Percentiles rank a stretch among this genome's conserved stretches.
phyloP scores from a whole-genome alignment of 2,329 filamentous ascomycete genomes.

The Fusarium caatingaense region DNA sequence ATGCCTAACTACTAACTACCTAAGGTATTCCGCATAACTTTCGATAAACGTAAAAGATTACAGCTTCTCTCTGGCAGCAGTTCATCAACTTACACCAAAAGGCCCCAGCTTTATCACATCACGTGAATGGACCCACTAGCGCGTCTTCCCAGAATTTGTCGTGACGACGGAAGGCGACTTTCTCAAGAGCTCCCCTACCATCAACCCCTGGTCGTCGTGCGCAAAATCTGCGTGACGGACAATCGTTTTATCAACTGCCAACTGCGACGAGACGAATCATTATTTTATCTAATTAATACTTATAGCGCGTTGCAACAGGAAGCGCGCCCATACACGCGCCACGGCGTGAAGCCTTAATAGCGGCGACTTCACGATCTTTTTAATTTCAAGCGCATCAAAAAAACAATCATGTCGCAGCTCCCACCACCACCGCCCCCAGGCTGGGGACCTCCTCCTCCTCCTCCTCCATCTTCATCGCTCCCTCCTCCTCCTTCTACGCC shows the following conservation, averaged over 20 bases:
- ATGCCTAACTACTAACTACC: no score
- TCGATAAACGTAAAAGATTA: not conserved
- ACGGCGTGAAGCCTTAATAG: conserved; percentile 50
- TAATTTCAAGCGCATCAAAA: conserved; percentile 43
- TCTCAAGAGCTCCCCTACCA: conserved; percentile 41
- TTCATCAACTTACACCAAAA: not conserved
- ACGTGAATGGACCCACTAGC: conserved; percentile 46
- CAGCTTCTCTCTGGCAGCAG: not conserved
- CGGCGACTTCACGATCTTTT: conserved; percentile 42
- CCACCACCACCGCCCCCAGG: conserved; percentile 69
- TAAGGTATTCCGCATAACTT: no score
- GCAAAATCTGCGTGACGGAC: conserved; percentile 47
- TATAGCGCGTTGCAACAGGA: conserved; percentile 31
- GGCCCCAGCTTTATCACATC: not conserved
- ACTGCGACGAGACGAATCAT: conserved; percentile 1
- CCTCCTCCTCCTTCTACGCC: conserved; percentile 67
- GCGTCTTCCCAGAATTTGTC: conserved; percentile 52
- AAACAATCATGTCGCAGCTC: conserved; percentile 62
- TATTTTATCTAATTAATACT: conserved; percentile 16
- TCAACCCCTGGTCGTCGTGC: conserved; percentile 47
- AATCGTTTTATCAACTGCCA: conserved; percentile 39
- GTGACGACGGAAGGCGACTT: conserved; percentile 44
- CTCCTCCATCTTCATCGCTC: conserved; percentile 65
- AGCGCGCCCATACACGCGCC: conserved; percentile 52
- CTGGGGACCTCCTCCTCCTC: conserved; percentile 69